Evolutionary conservation across 306 rosid species (phyloP), one percentile per base, ranked within the genome.

Genomic region (Trifolium subterraneum): DNA sequence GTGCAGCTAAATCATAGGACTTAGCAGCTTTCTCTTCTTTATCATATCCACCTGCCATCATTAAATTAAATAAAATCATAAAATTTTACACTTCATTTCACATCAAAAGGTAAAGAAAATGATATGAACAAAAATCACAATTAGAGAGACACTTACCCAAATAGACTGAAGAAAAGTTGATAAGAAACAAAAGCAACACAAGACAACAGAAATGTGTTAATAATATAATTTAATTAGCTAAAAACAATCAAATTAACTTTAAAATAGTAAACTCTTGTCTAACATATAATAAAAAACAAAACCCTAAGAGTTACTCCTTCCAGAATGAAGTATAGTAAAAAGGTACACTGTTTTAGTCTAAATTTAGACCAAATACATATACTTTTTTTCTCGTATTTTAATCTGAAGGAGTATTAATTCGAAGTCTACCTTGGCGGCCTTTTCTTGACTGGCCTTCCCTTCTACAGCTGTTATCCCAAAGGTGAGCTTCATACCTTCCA

Each of bases 11-110:
- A 88, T 95, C 99, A 61, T 92, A 95, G 23, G 99, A 91, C 88
- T 98, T 92, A 73, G 99, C 99, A 64, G 99, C 99, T 81, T 95
- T 95, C 73, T 95, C 99, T 86, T 95, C 99, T 85, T 95, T 95
- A 60, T 95, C 99, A 90, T 95, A 95, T 27, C 99, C 99, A 76
- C 99, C 99, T 92, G 52, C 9, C 60, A 58, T n/a, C n/a, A n/a
- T n/a, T n/a, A n/a, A n/a, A n/a, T 61, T 60, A 33, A 45, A 20
- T 29, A 27, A 25, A n/a, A 64, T 35, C 54, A 55, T 45, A 7
- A 20, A 12, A 29, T 42, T 1, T 23, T 8, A 13, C 5, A 1
- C 35, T 42, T 12, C 12, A 71, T 38, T 54, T 29, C 4, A 25
- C 12, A 1, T 7, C 0, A 14, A 13, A 60, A 35, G 56, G 12